Base-by-base conservation (phyloP, 1,284 basidiomycete genomes). In the Ustilago nuda region DNA sequence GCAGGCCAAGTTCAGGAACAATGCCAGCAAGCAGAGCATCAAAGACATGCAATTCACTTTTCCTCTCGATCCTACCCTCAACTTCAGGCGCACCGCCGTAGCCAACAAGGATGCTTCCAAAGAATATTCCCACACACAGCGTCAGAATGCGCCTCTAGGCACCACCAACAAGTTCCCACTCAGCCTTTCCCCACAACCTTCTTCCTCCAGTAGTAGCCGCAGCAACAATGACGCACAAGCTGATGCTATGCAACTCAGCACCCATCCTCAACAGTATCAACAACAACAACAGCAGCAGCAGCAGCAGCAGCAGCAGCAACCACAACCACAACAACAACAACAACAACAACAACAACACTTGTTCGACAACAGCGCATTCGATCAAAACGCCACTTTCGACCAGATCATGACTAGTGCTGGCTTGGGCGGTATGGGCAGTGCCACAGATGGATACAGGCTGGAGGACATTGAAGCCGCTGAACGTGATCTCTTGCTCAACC, bases 401-500 rank as follows among this genome's bases (percentile, higher is more conserved):
- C 66, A 72, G 55, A 73, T 73, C 61, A 63, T 64, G 74, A 57
- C 65, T 35, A 63, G 61, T 48, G 70, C 66, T 27, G 70, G 72
- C 7, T 13, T 71, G 11, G 39, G 56, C 7, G 62, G 60, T 23
- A 19, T 64, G 30, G 41, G 50, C 45, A 66, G 32, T 35, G 23
- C 56, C 1, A 48, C 62, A 5, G 76, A 43, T 13, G 73, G 70
- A 27, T 75, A 70, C 64, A 66, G 66, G 46, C 11, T 80, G 23
- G 76, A 78, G 32, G 76, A 78, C 33, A 78, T 80, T 50, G 76
- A 80, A 43, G 76, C 72, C 3, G 76, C 76, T 4, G 78, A 80
- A 50, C 58, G 70, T 6, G 78, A 80, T 39, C 60, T 80, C 11
- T 37, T 68, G 46, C 62, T 68, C 53, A 72, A 78, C 39, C 76